Base-by-base conservation (phyloP, 176 grass and related monocot species). In the Poa pratensis region DNA sequence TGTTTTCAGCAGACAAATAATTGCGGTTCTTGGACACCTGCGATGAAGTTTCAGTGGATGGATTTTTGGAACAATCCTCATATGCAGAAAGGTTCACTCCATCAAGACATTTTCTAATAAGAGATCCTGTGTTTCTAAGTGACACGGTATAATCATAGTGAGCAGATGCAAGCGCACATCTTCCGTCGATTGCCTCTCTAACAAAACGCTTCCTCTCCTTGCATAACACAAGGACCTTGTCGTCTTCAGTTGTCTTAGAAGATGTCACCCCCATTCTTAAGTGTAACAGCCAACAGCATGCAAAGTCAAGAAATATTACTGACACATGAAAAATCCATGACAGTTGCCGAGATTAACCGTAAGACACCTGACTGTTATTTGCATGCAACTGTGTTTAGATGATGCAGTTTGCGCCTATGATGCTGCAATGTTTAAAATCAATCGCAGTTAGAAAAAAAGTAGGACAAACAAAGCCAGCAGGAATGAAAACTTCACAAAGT, bases 181-280 rank as follows among this genome's bases (percentile, higher is more conserved):
- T 89, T 81, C 83, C 73, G 48, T 97, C 80, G 7, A 94, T 19
- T 43, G 90, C 94, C 82, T 90, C 74, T 88, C 83, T 92, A 69
- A 97, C 85, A 67, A 92, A 85, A 48, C 68, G 75, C 68, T 88
- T 92, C 61, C 91, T 88, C 63, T 97, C 83, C 58, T 86, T 77
- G 81, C 94, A 94, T 80, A 97, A 53, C 43, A 60, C 39, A 79
- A 94, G 87, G 85, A 19, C 39, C 66, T 55, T 78, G 23, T 69
- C 32, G 26, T 80, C 59, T 32, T 74, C 59, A 51, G 53, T 39
- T 39, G 48, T 37, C 43, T 16, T 72, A 22, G 81, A 83, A 74
- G 69, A 58, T 5, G 69, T 5, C 54, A 62, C 26, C 2, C 69
- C 81, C 40, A 83, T 83, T 22, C 35, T 74, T 40, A 34, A 62